A percentile compares a stretch with the other conserved stretches of the same genome.
Evolutionary conservation across 2,329 filamentous ascomycete genomes (phyloP).

Genomic region (Hypoxylon sp.): DNA sequence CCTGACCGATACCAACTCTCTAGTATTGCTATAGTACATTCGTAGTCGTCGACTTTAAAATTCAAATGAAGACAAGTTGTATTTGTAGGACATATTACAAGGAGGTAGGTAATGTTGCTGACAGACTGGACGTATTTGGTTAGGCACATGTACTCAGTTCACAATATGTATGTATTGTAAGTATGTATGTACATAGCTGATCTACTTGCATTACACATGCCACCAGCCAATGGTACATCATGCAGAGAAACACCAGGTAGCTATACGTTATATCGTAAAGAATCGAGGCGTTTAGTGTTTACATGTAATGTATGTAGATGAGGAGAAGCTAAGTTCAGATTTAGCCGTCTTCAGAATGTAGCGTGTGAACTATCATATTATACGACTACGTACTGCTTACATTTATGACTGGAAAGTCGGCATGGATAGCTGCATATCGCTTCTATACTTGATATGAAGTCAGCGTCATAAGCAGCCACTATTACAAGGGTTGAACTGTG

Average conservation of each 20-base stretch:
- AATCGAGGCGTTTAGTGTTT: neutral
- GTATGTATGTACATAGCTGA: neutral
- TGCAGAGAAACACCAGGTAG: constrained; percentile 4
- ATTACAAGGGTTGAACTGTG: constrained; percentile 6
- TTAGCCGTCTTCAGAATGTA: neutral
- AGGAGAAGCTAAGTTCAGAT: neutral
- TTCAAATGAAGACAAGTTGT: neutral
- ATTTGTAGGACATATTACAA: neutral
- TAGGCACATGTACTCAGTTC: neutral
- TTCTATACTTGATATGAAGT: neutral
- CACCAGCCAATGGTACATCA: constrained; percentile 12
- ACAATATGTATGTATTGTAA: neutral
- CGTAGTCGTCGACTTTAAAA: neutral
- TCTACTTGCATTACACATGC: neutral
- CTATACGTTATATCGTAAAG: neutral
- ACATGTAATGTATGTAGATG: neutral
- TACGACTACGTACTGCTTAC: constrained; percentile 1
- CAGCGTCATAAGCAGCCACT: neutral
- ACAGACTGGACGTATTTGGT: too few relatives aligned
- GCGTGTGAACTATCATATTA: neutral
- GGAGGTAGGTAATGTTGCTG: neutral
- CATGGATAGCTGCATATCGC: constrained; percentile 34
- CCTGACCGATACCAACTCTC: constrained; percentile 17
- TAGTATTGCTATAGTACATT: neutral
- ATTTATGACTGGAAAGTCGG: constrained; percentile 10